These are phyloP conservation scores for Entomortierella parvispora DNA, from an alignment of 192 early-diverging fungal genomes.

Conservation along the genomic window DNA sequence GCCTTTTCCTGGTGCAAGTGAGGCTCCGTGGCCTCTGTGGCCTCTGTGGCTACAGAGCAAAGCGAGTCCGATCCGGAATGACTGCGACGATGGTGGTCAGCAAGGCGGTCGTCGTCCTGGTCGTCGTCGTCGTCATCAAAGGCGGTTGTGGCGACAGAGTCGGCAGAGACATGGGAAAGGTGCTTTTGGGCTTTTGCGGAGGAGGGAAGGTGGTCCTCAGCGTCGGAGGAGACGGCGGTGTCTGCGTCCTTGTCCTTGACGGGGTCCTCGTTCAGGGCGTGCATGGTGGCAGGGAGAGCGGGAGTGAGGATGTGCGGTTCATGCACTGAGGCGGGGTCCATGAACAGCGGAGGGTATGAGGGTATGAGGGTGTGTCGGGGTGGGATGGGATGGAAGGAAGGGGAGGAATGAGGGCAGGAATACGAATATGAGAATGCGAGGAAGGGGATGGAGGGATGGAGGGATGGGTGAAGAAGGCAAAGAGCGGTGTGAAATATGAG, in stretches of 20 bases:
- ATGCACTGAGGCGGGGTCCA: neutral
- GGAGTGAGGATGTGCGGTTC: constrained; percentile 2
- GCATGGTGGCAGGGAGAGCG: constrained; percentile 1
- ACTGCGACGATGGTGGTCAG: constrained; percentile 33
- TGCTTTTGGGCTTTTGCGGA: constrained; percentile 19
- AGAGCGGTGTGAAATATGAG: too few relatives aligned
- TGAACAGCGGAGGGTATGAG: neutral
- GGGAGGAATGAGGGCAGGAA: neutral
- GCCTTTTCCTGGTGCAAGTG: constrained; percentile 14
- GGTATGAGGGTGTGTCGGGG: too few relatives aligned
- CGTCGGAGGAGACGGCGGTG: constrained; percentile 16
- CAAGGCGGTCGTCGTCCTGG: neutral
- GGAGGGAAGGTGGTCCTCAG: neutral
- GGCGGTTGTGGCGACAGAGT: constrained; percentile 40
- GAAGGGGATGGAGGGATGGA: neutral
- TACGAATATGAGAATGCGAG: neutral
- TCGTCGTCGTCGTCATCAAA: constrained; percentile 50
- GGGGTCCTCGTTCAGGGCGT: constrained; percentile 8
- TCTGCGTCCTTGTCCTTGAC: constrained; percentile 12
- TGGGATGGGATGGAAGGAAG: neutral
- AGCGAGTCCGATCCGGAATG: constrained; percentile 41
- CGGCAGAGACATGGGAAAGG: constrained; percentile 44
- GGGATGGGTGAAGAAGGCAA: too few relatives aligned
- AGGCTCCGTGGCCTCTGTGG: constrained; percentile 43
- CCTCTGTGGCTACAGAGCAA: constrained; percentile 46